Evolutionary conservation across 1,139 yeast genomes (phyloP), one percentile per base, ranked within the genome.

Genomic region (Groenewaldozyma sp.): DNA sequence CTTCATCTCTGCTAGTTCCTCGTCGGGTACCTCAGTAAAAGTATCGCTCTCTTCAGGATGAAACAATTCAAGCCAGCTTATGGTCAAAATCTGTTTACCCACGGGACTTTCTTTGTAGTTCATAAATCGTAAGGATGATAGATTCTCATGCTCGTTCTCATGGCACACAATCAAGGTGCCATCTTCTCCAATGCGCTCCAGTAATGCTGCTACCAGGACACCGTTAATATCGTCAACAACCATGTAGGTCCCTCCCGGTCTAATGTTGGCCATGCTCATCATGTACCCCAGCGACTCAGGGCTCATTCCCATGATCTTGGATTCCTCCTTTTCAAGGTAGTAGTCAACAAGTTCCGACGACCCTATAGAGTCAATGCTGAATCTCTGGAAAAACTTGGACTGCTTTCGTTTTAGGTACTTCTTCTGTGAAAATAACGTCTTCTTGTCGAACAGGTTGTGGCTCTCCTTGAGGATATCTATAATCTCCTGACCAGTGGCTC

Each of bases 161-260:
- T 91, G 96, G 2, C 81, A 69, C 24, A 84, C 71, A 3, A 86
- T 72, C 36, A 93, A 76, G 9, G 76, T 67, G 13, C 97, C 98
- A 37, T 76, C 65, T 2, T 91, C 86, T 42, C 76, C 77, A 93
- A 91, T 83, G 54, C 97, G 70, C 57, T 93, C 98, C 64, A 91
- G 60, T 71, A 93, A 67, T 3, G 94, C 84, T 46, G 83, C 83
- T 3, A 83, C 74, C 1, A 91, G 60, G 16, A 88, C 68, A 2
- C 97, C 96, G 24, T 94, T 87, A 21, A 95, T 81, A 54, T 91
- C 98, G 56, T 91, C 99, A 40, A 86, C 71, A 4, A 91, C 80
- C 26, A 91, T 66, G 55, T 91, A 93, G 42, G 72, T 77, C 1
- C 98, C 97, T 7, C 95, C 95, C 0, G 95, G 88, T 51, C 79